Evolutionary conservation across 169 alveolate genomes (phyloP), one percentile per base, ranked within the genome.

Genomic region (Plasmodium gallinaceum): DNA sequence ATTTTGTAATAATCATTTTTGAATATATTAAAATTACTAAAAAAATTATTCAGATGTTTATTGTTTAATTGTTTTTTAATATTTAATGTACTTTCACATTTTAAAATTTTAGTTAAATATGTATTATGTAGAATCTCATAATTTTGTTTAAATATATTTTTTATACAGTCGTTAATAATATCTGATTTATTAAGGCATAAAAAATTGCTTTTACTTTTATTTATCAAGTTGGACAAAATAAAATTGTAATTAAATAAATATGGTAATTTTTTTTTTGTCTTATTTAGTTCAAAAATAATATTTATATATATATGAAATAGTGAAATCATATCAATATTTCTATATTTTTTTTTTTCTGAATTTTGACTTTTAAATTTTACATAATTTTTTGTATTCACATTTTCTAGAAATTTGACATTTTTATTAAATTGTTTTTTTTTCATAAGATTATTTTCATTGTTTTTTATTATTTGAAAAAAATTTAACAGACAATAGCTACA

Each of bases 91-190:
- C 10, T 9, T 26, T 64, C 73, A 24, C 69, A 71, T 37, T 51
- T 51, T 46, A 71, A 71, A 46, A 71, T 16, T 14, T 26, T 58
- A 58, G 48, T 10, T 20, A 71, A 16, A 7, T 22, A 14, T 5
- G 52, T 51, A 58, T 71, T 71, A 71, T 71, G 39, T 10, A 52
- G 5, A 7, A 71, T 37, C 7, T 51, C 39, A 51, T 51, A 39
- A 51, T 71, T 71, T 16, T 20, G 16, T 5, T 51, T 71, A 54
- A 3, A 54, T 18, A 54, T 14, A 0, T 54, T 18, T 18, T 61
- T 61, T 24, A 61, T 61, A 61, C 26, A 61, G 18, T 18, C 18
- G 14, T 24, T 42, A 0, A 65, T 37, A 18, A 37, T 26, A 65
- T 65, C 52, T 32, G 46, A 12, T 26, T 65, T 65, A n/a, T 24